These are phyloP conservation scores for Tolypocladium inflatum DNA, from an alignment of 2,329 filamentous ascomycete genomes.

Conservation along the genomic window DNA sequence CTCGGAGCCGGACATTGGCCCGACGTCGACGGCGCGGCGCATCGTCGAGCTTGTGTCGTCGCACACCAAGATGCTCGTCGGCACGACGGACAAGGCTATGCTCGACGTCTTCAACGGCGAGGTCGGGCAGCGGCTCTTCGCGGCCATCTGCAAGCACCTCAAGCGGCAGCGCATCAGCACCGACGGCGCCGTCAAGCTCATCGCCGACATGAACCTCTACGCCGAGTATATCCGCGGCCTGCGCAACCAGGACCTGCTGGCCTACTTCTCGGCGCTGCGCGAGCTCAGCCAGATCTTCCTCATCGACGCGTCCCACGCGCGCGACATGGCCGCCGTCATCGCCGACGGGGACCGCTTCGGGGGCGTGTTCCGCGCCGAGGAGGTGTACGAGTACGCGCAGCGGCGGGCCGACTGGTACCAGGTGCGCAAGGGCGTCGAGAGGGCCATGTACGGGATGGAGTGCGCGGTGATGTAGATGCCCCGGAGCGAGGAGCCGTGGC, in stretches of 20 bases:
- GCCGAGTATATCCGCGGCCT: constrained; percentile 75
- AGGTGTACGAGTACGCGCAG: constrained; percentile 96
- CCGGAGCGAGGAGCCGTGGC: too few relatives aligned
- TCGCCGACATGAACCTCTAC: constrained; percentile 94
- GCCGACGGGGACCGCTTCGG: constrained; percentile 84
- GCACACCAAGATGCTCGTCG: constrained; percentile 86
- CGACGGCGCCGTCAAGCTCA: constrained; percentile 82
- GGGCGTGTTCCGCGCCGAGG: constrained; percentile 88
- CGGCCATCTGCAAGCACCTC: constrained; percentile 89
- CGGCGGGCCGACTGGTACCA: constrained; percentile 90
- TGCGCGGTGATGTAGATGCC: constrained; percentile 66
- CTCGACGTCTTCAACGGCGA: constrained; percentile 98
- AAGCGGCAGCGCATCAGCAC: constrained; percentile 91
- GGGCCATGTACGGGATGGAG: constrained; percentile 93
- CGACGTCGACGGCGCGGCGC: constrained; percentile 67
- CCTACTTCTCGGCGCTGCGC: constrained; percentile 85
- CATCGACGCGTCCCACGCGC: constrained; percentile 74
- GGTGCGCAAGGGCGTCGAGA: constrained; percentile 80
- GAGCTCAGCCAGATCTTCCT: constrained; percentile 94
- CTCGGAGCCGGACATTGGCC: constrained; percentile 43
- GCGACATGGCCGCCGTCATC: constrained; percentile 91
- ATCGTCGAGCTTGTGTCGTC: constrained; percentile 79
- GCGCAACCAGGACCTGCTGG: constrained; percentile 71
- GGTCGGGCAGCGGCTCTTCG: constrained; percentile 86
- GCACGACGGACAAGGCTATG: constrained; percentile 95